A percentile compares a stretch with the other conserved stretches of the same genome.
These are phyloP conservation scores for Scedosporium minutisporum DNA, from an alignment of 2,329 filamentous ascomycete genomes.

Conservation along the genomic window DNA sequence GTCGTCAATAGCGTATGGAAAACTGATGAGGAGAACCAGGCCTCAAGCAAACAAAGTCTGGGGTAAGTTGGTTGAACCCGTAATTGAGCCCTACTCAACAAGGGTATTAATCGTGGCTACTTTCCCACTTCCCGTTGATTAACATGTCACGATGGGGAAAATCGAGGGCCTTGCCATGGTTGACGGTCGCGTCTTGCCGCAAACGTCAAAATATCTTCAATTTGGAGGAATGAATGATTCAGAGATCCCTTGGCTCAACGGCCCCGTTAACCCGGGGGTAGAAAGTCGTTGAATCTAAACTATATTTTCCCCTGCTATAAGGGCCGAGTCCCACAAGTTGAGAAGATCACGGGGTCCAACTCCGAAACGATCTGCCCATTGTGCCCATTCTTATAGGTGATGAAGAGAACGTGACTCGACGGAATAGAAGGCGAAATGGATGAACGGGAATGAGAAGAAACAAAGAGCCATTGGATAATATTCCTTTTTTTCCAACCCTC, in stretches of 20 bases:
- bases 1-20: neutral
- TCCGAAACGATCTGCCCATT: neutral
- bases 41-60: neutral
- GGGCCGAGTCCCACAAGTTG: neutral
- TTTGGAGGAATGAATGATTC: neutral
- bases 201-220: neutral
- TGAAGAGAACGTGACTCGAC: neutral
- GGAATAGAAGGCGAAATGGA: neutral
- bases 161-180: neutral
- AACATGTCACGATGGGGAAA: neutral
- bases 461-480: neutral
- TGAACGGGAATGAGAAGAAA: neutral
- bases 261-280: neutral
- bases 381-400: neutral
- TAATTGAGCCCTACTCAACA: neutral
- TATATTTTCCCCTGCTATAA: neutral
- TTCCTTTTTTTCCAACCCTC: no score
- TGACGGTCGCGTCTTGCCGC: neutral
- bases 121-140: neutral
- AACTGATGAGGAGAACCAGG: neutral
- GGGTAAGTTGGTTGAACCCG: neutral
- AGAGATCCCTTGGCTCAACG: neutral
- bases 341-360: neutral
- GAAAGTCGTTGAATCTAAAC: neutral
- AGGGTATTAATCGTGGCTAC: neutral